Conservation (phyloP, 164 flowering plant genomes). For the Liquidambar formosana region DNA sequence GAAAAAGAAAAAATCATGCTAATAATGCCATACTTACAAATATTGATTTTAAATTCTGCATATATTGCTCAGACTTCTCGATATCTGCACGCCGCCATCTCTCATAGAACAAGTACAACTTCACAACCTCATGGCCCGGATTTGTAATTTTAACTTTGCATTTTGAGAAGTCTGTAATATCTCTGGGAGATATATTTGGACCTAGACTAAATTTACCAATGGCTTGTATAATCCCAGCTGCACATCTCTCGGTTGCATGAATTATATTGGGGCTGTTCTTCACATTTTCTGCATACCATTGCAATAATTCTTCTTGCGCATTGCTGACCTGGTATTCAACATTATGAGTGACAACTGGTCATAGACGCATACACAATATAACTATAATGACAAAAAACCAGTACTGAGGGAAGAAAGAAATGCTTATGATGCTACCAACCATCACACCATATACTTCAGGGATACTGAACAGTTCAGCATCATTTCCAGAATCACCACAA, state of each 20-base stretch:
- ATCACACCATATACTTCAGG: slow-evolving; percentile 88
- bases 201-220: slow-evolving; percentile 79
- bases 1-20: too few species aligned
- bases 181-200: slow-evolving; percentile 63
- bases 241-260: slow-evolving; percentile 85
- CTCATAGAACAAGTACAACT: slow-evolving; percentile 69
- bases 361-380: neutral
- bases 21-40: slow-evolving; percentile 39
- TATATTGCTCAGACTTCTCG: slow-evolving; percentile 38
- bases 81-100: slow-evolving; percentile 76
- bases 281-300: slow-evolving; percentile 78
- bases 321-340: slow-evolving; percentile 60
- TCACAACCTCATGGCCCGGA: slow-evolving; percentile 64
- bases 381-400: neutral
- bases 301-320: slow-evolving; percentile 85
- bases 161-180: slow-evolving; percentile 41
- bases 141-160: slow-evolving; percentile 27
- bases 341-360: neutral
- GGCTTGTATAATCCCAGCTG: slow-evolving; percentile 81
- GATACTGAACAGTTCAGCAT: slow-evolving; percentile 80
- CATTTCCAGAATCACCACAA: slow-evolving; percentile 95
- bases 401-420: neutral
- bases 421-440: slow-evolving; percentile 43
- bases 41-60: slow-evolving; percentile 40
- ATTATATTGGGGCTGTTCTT: slow-evolving; percentile 66